Evolutionary conservation across 805 yeast species (phyloP), one percentile per base, ranked within the genome.

Genomic region (Cyberlindnera suaveolens): DNA sequence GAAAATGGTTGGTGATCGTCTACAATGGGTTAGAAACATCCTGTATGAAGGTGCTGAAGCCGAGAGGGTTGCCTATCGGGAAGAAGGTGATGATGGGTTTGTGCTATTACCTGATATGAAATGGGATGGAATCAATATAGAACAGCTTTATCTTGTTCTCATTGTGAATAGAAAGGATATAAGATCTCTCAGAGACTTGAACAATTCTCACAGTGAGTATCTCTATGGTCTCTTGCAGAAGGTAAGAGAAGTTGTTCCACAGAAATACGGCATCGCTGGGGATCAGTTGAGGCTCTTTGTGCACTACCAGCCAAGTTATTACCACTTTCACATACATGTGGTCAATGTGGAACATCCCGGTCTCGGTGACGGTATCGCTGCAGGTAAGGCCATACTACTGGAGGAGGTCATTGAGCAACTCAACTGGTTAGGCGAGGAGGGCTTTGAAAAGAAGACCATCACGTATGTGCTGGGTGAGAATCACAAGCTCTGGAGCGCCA

Each of bases 221-320:
- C 67, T 93, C 43, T 60, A 69, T 45, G 45, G 55, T 3, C 52
- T 91, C 6, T 64, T 67, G 40, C 47, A 56, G 10, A 71, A 71
- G 18, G 71, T 87, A 10, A 62, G 66, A 41, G 50, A 57, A 1
- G 72, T 74, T 3, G 75, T 86, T 5, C 64, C 78, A 0, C 57
- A 61, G 18, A 57, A 66, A 34, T 85, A 75, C 57, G 56, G 57
- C 15, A 52, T 88, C 11, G 61, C 52, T 2, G 53, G 66, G 1
- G 82, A 83, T 57, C 75, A 80, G 52, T 60, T 93, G 51, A 74
- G 95, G 45, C 60, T 89, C 1, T 93, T 85, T 58, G 74, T 93
- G 39, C 99, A 93, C 67, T 85, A 93, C 62, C 98, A 90, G 52
- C 99, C 99, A 0, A 85, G 96, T 0, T 93, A 91, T 62, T 93